These are phyloP conservation scores for Pseudotsuga menziesii DNA, from an alignment of 75 land plant species.

Conservation along the genomic window DNA sequence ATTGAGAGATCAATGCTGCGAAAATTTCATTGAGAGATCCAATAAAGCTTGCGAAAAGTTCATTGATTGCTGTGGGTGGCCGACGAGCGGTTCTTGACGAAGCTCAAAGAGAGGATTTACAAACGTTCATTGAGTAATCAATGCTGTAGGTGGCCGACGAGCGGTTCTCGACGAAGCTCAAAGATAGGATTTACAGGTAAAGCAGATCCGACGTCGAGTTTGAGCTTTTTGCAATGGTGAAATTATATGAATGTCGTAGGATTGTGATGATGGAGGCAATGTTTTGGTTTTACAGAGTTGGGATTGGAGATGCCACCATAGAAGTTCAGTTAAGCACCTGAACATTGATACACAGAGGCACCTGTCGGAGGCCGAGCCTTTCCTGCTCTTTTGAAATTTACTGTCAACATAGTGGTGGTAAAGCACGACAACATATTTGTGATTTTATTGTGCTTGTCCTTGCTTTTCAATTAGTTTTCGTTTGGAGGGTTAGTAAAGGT, in stretches of 20 bases:
- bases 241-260: not conserved
- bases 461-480: not conserved
- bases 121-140: no score
- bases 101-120: conserved; percentile 31
- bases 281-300: conserved; percentile 46
- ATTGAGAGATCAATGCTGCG: no score
- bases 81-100: no score
- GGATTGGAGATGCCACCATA: conserved; percentile 69
- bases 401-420: conserved; percentile 42
- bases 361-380: conserved; percentile 59
- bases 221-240: not conserved
- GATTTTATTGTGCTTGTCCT: not conserved
- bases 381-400: conserved; percentile 57
- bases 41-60: no score
- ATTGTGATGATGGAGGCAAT: not conserved
- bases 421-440: not conserved
- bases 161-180: conserved; percentile 23
- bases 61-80: no score
- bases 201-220: not conserved
- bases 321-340: conserved; percentile 75
- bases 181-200: conserved; percentile 33
- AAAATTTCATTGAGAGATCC: no score
- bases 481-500: not conserved
- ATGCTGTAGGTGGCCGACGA: no score
- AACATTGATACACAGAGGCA: conserved; percentile 46